These are phyloP conservation scores for Alnus glutinosa DNA, from an alignment of 306 rosid species.

Conservation along the genomic window DNA sequence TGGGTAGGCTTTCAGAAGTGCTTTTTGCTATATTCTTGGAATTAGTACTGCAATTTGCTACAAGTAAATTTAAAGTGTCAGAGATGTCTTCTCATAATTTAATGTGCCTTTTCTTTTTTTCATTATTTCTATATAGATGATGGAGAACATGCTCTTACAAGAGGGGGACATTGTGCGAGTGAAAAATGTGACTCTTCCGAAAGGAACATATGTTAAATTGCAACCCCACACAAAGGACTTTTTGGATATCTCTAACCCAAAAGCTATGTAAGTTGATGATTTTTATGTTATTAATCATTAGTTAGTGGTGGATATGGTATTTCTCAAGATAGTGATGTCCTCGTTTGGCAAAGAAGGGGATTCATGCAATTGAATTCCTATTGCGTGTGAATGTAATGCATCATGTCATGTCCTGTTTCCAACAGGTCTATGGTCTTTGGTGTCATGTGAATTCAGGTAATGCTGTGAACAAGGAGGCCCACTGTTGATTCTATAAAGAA, in stretches of 20 bases:
- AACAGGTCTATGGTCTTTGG: conserved; percentile 14
- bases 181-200: conserved; percentile 93
- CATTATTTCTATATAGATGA: conserved; percentile 58
- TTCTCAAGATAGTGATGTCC: not conserved
- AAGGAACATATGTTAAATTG: conserved; percentile 94
- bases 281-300: conserved; percentile 16
- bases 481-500: not conserved
- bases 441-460: conserved; percentile 1
- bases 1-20: conserved; percentile 67
- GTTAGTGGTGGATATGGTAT: not conserved
- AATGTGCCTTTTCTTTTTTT: conserved; percentile 12
- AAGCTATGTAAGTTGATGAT: conserved; percentile 87
- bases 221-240: conserved; percentile 98
- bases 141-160: conserved; percentile 97
- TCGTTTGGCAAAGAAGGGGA: conserved; percentile 14
- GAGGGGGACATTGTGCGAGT: conserved; percentile 85
- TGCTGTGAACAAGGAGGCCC: not conserved
- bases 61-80: not conserved
- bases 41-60: conserved; percentile 14
- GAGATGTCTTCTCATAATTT: conserved; percentile 14
- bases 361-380: conserved; percentile 19
- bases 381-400: not conserved
- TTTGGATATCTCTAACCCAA: conserved; percentile 95
- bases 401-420: conserved; percentile 6
- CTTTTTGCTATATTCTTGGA: conserved; percentile 26